Evolutionary conservation across 2,329 filamentous ascomycete genomes (phyloP), one percentile per base, ranked within the genome.

Genomic region (Biscogniauxia sp.): DNA sequence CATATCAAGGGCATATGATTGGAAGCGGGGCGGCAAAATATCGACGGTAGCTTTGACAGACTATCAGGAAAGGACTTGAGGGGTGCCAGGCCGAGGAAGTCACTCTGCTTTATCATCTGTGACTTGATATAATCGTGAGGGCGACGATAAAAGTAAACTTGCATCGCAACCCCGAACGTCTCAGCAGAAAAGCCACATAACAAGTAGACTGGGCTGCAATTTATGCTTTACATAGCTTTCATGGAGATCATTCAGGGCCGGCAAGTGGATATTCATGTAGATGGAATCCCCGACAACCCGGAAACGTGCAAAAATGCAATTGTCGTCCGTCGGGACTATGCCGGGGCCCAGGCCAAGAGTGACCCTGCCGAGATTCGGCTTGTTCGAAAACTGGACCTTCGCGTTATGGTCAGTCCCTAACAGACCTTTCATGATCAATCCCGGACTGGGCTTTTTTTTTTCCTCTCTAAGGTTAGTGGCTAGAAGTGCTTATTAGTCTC

Each of bases 321-420:
- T 45, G 5, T 11, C 17, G 11, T n/a, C n/a, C 54, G 20, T 17
- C 58, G 68, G n/a, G 76, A 78, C 61, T 78, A 76, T 64, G 76
- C 76, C 17, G 76, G 76, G 19, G 72, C 74, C 1, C 69, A 66
- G 51, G 70, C 68, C 62, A 77, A 78, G 64, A 77, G 75, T 3
- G 75, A 79, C 41, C 75, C 76, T 0, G 68, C 72, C 20, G 78
- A 79, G 69, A 77, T 75, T 53, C 66, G 62, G 3, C 70, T 79
- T 5, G 77, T 79, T 6, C 72, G 72, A 51, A 79, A 79, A 67
- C 72, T 79, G 5, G 77, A 79, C 58, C 67, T 61, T 13, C 72
- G 75, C 59, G 78, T 79, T 56, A 79, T 79, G 77, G 77, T 77
- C 61, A 57, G 69, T 60, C n/a, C n/a, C n/a, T n/a, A n/a, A n/a